phyloP scores from a whole-genome alignment of 2,329 filamentous ascomycete species.

The Verticillium isaacii region DNA sequence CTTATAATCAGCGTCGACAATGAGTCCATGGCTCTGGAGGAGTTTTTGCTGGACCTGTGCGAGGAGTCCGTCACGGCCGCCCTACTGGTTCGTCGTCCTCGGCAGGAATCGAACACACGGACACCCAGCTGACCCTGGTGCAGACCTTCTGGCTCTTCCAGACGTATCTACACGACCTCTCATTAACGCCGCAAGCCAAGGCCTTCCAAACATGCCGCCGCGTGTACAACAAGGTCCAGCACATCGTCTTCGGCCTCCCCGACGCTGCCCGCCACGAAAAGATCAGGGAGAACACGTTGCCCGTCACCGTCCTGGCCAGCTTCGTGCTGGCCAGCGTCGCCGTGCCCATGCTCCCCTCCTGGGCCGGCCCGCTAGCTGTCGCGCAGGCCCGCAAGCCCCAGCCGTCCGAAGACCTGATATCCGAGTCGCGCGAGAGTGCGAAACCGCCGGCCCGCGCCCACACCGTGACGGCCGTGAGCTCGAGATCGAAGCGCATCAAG shows the following conservation, averaged over 20 bases:
- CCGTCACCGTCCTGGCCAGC: conserved; percentile 75
- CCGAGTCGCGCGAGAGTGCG: conserved; percentile 41
- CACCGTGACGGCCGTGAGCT: conserved; percentile 52
- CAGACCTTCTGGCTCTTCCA: conserved; percentile 91
- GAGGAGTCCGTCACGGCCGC: conserved; percentile 84
- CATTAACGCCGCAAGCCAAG: conserved; percentile 67
- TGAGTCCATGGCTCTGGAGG: conserved; percentile 86
- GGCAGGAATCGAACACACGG: not conserved
- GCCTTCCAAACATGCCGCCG: conserved; percentile 78
- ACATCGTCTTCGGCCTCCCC: conserved; percentile 76
- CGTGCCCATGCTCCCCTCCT: conserved; percentile 68
- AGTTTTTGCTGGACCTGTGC: conserved; percentile 80
- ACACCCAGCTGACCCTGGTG: not conserved
- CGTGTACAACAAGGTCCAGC: conserved; percentile 84
- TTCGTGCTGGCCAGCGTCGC: conserved; percentile 74
- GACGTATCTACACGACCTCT: conserved; percentile 79
- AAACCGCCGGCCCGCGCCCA: conserved; percentile 57
- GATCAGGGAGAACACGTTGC: conserved; percentile 77
- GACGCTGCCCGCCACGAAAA: conserved; percentile 66
- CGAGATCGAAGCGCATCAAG: conserved; percentile 43
- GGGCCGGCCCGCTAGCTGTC: conserved; percentile 75
- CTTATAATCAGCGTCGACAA: conserved; percentile 85
- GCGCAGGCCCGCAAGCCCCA: conserved; percentile 76
- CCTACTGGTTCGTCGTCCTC: conserved; percentile 58
- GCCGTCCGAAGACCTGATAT: conserved; percentile 54